Evolutionary conservation across 2,329 filamentous ascomycete genomes (phyloP).

Genomic region (Fusarium azukiicola): DNA sequence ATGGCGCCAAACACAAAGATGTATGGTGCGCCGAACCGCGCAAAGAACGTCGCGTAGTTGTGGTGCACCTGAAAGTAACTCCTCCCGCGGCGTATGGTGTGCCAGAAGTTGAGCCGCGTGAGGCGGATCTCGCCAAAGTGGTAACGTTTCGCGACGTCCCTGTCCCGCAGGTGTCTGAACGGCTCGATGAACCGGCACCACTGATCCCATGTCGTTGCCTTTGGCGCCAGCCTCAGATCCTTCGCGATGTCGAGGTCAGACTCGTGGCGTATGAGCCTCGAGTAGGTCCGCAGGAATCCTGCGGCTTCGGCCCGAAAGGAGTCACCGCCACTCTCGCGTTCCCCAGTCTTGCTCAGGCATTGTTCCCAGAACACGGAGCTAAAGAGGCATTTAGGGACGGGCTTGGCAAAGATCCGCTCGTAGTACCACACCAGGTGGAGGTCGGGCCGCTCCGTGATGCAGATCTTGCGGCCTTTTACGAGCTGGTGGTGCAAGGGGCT

Average conservation of each 20-base stretch:
- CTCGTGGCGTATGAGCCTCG: slow-evolving; percentile 58
- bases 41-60: slow-evolving; percentile 37
- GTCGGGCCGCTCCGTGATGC: slow-evolving; percentile 62
- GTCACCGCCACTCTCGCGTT: background rate
- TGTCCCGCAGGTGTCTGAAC: slow-evolving; percentile 52
- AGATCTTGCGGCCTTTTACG: slow-evolving; percentile 60
- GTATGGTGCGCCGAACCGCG: slow-evolving; percentile 28
- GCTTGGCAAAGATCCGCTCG: slow-evolving; percentile 65
- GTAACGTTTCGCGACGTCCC: slow-evolving; percentile 55
- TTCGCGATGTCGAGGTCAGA: slow-evolving; percentile 58
- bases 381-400: slow-evolving; percentile 62
- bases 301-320: slow-evolving; percentile 50
- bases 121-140: slow-evolving; percentile 64
- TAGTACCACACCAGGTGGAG: slow-evolving; percentile 66
- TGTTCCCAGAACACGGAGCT: slow-evolving; percentile 58
- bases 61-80: slow-evolving; percentile 26
- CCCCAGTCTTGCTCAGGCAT: background rate
- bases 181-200: slow-evolving; percentile 57
- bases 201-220: slow-evolving; percentile 48
- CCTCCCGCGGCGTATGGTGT: slow-evolving; percentile 15
- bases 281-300: slow-evolving; percentile 62
- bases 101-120: slow-evolving; percentile 55
- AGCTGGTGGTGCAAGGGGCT: slow-evolving; percentile 57
- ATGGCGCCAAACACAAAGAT: slow-evolving; percentile 38
- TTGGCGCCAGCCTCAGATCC: slow-evolving; percentile 54